Evolutionary conservation across 2,329 filamentous ascomycete species (phyloP), one percentile per base, ranked within the genome.

Genomic region (Fusarium continuum): DNA sequence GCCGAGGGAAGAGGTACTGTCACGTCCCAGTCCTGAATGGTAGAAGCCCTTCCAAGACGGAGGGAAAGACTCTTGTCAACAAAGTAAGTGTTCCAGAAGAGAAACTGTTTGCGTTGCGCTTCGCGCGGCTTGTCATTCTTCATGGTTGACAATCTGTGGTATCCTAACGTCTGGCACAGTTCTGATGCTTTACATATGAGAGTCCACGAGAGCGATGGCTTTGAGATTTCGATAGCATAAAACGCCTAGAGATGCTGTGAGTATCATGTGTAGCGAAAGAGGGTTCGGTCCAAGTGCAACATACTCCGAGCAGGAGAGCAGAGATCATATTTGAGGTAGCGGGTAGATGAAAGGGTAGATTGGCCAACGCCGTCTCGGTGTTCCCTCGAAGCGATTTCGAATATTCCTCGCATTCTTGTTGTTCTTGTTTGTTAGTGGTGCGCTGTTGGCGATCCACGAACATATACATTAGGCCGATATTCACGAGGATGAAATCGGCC

Each of bases 11-110:
- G 71, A 32, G 73, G 78, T 6, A 76, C 71, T 14, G 73, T 83
- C 52, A 88, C 83, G 56, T 88, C 85, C 72, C 82, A 86, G 64
- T 86, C 83, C 36, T 83, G 84, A 3, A 88, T 79, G 5, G 79
- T 78, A 1, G 84, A 82, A 0, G 83, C 75, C 14, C 78, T 79
- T 0, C 85, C 85, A 5, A 88, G 73, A 4, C 83, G 79, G 4
- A 88, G 77, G 0, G 83, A 83, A 16, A 88, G 73, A 16, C 79
- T 79, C 55, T 84, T 86, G 57, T 87, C 82, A 14, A 87, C 73
- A 40, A 82, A 79, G 61, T 88, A 88, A 0, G 83, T 73, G 31
- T 76, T 78, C 86, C 85, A 88, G 67, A 88, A 88, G 8, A 87
- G 67, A 2, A 77, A 68, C 13, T 62, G 53, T 28, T 72, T 72